phyloP scores from a whole-genome alignment of 1,284 basidiomycete genomes.

The Pseudozyma thailandica region DNA sequence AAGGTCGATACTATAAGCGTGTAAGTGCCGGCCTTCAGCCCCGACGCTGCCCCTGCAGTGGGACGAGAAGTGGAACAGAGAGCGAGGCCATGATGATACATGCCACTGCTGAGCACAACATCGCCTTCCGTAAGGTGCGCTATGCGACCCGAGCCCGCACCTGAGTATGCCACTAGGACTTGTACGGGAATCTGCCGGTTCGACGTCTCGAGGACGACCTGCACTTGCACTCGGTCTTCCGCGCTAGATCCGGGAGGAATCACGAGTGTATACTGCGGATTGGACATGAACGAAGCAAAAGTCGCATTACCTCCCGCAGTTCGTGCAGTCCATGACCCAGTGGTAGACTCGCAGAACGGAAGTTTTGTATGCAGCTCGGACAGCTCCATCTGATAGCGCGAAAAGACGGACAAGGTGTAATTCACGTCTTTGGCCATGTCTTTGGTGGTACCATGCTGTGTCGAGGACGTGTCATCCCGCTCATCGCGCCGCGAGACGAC shows the following conservation, averaged over 20 bases:
- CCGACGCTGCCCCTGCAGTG: neutral
- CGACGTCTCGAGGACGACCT: conserved; percentile 73
- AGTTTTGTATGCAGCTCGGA: conserved; percentile 36
- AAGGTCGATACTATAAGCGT: conserved; percentile 85
- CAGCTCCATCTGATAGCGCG: conserved; percentile 55
- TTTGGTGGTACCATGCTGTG: conserved; percentile 3
- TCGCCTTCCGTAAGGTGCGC: conserved; percentile 73
- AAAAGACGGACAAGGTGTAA: conserved; percentile 74
- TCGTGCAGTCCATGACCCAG: conserved; percentile 73
- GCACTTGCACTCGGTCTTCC: conserved; percentile 44
- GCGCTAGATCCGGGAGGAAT: conserved; percentile 6
- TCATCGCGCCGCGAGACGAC: conserved; percentile 60
- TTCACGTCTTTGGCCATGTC: conserved; percentile 23
- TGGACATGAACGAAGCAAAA: conserved; percentile 83
- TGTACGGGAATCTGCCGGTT: conserved; percentile 79
- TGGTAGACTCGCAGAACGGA: conserved; percentile 38
- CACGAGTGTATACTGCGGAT: conserved; percentile 84
- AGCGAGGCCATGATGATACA: conserved; percentile 83
- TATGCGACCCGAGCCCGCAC: conserved; percentile 71
- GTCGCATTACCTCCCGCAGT: conserved; percentile 85
- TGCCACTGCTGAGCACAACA: conserved; percentile 78
- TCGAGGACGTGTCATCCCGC: neutral
- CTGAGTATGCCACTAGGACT: conserved; percentile 72
- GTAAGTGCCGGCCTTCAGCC: conserved; percentile 74
- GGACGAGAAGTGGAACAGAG: conserved; percentile 69